phyloP scores from a whole-genome alignment of 352 stramenopile species.

The Phytophthora litchii region DNA sequence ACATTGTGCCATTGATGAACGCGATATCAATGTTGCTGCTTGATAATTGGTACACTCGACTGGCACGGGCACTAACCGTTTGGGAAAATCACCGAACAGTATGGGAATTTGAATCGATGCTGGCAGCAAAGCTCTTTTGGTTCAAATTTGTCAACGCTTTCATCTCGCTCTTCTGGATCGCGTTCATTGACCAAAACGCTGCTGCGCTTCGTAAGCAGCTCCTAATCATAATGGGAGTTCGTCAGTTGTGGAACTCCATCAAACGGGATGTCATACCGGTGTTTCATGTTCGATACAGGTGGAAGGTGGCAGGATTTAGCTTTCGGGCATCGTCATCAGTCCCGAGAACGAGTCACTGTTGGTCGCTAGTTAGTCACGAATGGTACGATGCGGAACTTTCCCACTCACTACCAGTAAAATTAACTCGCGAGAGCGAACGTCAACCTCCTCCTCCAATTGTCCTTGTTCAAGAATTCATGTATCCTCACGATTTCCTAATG shows the following conservation, averaged over 20 bases:
- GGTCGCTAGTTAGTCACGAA: conserved; percentile 43
- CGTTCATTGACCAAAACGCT: conserved; percentile 67
- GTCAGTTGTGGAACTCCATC: conserved; percentile 70
- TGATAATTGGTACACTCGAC: conserved; percentile 69
- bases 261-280: conserved; percentile 62
- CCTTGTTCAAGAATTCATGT: conserved; percentile 75
- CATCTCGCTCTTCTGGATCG: conserved; percentile 81
- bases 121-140: conserved; percentile 78
- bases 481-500: conserved; percentile 70
- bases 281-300: conserved; percentile 50
- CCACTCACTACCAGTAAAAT: not conserved
- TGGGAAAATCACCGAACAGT: conserved; percentile 86
- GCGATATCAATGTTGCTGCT: conserved; percentile 75
- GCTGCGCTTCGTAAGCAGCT: conserved; percentile 63
- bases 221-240: conserved; percentile 71
- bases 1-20: conserved; percentile 70
- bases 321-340: conserved; percentile 27
- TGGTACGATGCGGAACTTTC: conserved; percentile 62
- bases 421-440: conserved; percentile 1
- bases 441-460: conserved; percentile 49
- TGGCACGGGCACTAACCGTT: conserved; percentile 59
- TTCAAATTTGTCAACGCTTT: conserved; percentile 89
- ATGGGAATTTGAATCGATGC: conserved; percentile 79
- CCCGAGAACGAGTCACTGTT: conserved; percentile 8
- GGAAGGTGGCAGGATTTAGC: conserved; percentile 48